These are phyloP conservation scores for Knufia petricola DNA, from an alignment of 2,329 filamentous ascomycete genomes.

Conservation along the genomic window DNA sequence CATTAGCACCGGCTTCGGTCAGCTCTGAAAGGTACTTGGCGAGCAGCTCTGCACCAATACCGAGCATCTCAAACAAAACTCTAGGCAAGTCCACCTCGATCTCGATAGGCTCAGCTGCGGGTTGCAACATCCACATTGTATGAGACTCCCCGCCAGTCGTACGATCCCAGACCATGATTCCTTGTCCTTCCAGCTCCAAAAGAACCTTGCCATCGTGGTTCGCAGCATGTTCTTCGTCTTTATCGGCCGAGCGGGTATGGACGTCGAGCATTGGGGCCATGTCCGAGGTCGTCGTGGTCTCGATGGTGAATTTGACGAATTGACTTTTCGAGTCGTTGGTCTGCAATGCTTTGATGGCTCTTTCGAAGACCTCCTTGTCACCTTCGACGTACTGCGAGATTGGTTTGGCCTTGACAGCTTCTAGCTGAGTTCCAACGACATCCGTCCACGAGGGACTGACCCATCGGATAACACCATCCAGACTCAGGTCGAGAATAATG, in stretches of 20 bases:
- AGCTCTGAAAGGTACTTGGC: conserved; percentile 86
- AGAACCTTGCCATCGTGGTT: conserved; percentile 26
- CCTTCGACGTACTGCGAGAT: conserved; percentile 75
- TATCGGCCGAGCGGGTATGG: neutral
- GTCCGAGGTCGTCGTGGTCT: conserved; percentile 59
- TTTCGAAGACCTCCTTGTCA: conserved; percentile 69
- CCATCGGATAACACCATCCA: conserved; percentile 87
- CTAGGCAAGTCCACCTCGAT: conserved; percentile 90
- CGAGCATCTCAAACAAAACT: conserved; percentile 82
- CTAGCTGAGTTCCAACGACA: conserved; percentile 70
- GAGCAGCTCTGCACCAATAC: conserved; percentile 86
- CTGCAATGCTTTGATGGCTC: conserved; percentile 79
- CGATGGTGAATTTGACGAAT: conserved; percentile 70
- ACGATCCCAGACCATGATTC: conserved; percentile 95
- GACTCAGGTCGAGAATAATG: conserved; percentile 85
- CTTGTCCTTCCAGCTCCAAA: conserved; percentile 84
- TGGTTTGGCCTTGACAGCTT: conserved; percentile 62
- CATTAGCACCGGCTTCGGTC: conserved; percentile 71
- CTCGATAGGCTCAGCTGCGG: conserved; percentile 76
- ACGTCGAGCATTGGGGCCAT: conserved; percentile 36
- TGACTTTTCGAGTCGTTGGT: conserved; percentile 88
- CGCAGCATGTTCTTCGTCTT: conserved; percentile 25
- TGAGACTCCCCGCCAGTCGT: conserved; percentile 66
- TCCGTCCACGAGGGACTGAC: conserved; percentile 94
- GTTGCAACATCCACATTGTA: conserved; percentile 99